Conservation (phyloP, 1,284 basidiomycete species). For the Ceratobasidium sp. region DNA sequence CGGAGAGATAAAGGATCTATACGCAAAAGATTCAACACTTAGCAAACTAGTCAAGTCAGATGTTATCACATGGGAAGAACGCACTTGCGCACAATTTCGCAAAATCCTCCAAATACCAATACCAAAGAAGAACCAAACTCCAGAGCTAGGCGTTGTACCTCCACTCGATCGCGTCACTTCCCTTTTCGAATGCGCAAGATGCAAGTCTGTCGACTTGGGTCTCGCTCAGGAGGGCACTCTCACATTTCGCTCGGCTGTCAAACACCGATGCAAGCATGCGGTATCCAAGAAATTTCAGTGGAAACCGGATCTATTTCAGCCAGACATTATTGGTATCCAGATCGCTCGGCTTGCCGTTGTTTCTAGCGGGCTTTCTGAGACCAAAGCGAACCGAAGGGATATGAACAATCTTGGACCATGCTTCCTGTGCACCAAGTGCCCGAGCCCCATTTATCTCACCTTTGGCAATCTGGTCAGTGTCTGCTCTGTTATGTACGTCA, state of each 20-base stretch:
- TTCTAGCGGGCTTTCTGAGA: slow-evolving; percentile 6
- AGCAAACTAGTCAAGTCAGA: slow-evolving; percentile 20
- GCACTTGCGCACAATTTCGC: slow-evolving; percentile 36
- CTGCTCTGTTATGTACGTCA: neutral
- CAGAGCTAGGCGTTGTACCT: slow-evolving; percentile 19
- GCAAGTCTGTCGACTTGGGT: slow-evolving; percentile 26
- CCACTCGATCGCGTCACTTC: slow-evolving; percentile 36
- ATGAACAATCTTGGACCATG: slow-evolving; percentile 28
- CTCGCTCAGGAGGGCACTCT: slow-evolving; percentile 38
- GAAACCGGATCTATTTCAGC: slow-evolving; percentile 19
- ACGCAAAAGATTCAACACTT: slow-evolving; percentile 32
- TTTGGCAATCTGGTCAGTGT: slow-evolving; percentile 27
- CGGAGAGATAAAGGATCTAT: slow-evolving; percentile 15
- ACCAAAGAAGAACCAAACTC: slow-evolving; percentile 24
- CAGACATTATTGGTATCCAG: slow-evolving; percentile 25
- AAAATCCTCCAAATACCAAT: slow-evolving; percentile 39
- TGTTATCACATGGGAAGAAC: slow-evolving; percentile 27
- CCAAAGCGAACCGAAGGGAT: slow-evolving; percentile 2
- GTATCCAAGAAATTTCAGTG: slow-evolving; percentile 23
- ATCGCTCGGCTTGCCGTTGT: slow-evolving; percentile 20
- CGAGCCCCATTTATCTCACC: slow-evolving; percentile 15
- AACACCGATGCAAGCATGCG: slow-evolving; percentile 33
- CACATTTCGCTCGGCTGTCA: slow-evolving; percentile 33
- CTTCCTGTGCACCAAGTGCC: slow-evolving; percentile 29
- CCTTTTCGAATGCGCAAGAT: slow-evolving; percentile 37